These are phyloP conservation scores for Stephania yunnanensis DNA, from an alignment of 164 flowering plant species.

Conservation along the genomic window DNA sequence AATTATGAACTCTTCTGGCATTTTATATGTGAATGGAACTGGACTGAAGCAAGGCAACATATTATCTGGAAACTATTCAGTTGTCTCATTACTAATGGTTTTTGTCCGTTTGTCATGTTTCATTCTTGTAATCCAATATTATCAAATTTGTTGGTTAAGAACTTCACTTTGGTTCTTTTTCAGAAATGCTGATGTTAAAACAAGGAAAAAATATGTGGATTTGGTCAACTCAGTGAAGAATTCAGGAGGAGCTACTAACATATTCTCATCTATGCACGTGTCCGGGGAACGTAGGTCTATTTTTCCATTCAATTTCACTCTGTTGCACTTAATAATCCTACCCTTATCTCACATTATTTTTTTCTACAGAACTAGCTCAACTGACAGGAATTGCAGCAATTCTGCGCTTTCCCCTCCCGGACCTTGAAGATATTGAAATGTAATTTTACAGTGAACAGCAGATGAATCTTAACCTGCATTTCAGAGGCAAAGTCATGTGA, in stretches of 20 bases:
- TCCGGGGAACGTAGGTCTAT: constrained; percentile 87
- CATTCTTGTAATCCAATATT: neutral
- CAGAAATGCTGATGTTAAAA: constrained; percentile 71
- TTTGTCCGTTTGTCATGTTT: neutral
- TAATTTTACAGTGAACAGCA: constrained; percentile 17
- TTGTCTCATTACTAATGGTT: neutral
- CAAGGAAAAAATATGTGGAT: constrained; percentile 68
- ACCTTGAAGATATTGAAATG: constrained; percentile 90
- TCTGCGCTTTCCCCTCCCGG: constrained; percentile 84
- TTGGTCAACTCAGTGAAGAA: constrained; percentile 76
- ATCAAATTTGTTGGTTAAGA: neutral
- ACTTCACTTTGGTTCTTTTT: constrained; percentile 7
- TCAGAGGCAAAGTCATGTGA: too few relatives aligned
- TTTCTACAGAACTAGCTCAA: constrained; percentile 61
- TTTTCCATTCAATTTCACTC: neutral
- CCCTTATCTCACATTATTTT: neutral
- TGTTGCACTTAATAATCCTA: neutral
- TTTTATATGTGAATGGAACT: neutral
- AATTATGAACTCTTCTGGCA: neutral
- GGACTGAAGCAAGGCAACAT: neutral
- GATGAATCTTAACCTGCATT: neutral
- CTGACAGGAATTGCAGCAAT: constrained; percentile 89
- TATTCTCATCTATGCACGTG: constrained; percentile 93
- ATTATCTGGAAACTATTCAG: neutral
- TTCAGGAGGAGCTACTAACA: constrained; percentile 71